phyloP scores from a whole-genome alignment of 2,329 filamentous ascomycete genomes.

The Fusarium virguliforme region DNA sequence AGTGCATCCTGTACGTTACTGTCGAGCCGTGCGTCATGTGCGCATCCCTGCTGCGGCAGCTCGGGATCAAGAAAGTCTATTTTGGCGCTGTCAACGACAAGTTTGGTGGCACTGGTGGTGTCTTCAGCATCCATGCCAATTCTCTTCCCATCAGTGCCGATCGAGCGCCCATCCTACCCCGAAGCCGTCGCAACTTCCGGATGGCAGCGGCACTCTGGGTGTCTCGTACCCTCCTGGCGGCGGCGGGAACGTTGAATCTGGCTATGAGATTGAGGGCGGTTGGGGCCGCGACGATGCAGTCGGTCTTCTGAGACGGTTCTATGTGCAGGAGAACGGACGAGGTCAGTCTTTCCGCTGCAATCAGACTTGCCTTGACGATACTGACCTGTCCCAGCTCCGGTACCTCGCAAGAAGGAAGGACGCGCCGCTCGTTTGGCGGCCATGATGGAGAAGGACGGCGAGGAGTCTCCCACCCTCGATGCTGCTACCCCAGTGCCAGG shows the following conservation, averaged over 20 bases:
- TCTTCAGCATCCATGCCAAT: conserved; percentile 86
- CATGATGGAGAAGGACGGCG: conserved; percentile 64
- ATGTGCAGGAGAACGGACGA: conserved; percentile 97
- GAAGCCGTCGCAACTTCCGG: conserved; percentile 56
- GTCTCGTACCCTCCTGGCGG: conserved; percentile 58
- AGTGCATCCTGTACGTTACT: conserved; percentile 91
- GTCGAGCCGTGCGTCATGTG: conserved; percentile 99
- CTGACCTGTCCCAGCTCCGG: conserved; percentile 59
- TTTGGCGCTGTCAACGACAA: conserved; percentile 97
- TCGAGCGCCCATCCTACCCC: conserved; percentile 60
- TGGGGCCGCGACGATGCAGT: conserved; percentile 95
- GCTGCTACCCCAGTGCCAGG: conserved; percentile 16
- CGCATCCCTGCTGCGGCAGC: conserved; percentile 90
- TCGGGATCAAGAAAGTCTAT: conserved; percentile 89
- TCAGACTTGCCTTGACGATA: neutral
- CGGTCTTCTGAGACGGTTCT: conserved; percentile 91
- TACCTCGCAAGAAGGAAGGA: conserved; percentile 70
- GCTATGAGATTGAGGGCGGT: conserved; percentile 88
- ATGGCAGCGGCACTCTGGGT: conserved; percentile 57
- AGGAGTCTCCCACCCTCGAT: conserved; percentile 23
- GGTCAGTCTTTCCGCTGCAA: conserved; percentile 65
- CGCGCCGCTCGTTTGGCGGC: conserved; percentile 69
- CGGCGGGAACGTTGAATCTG: conserved; percentile 79
- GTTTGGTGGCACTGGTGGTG: conserved; percentile 95
- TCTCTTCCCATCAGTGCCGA: conserved; percentile 61